Percentiles rank a stretch among this genome's conserved stretches.
phyloP scores from a whole-genome alignment of 257 asterid species.

The Craterostigma plantagineum region DNA sequence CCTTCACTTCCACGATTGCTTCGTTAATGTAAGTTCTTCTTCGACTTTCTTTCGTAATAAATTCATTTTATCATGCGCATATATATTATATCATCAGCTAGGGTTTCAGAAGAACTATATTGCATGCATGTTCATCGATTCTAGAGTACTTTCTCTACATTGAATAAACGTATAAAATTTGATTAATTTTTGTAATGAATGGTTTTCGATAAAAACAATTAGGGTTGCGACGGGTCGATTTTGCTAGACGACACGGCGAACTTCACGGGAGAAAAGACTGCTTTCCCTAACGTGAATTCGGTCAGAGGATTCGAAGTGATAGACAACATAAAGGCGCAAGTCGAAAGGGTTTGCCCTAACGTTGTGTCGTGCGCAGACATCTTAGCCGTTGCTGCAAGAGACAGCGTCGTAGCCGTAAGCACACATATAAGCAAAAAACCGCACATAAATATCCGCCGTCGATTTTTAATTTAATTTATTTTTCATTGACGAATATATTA shows the following conservation, averaged over 20 bases:
- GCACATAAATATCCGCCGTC: background rate
- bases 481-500: too few relatives aligned
- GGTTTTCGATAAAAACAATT: too few relatives aligned
- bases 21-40: constrained; percentile 1
- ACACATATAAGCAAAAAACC: background rate
- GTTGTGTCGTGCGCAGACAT: constrained; percentile 40
- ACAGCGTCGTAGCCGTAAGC: constrained; percentile 27
- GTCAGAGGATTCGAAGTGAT: constrained; percentile 28
- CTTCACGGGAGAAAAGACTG: constrained; percentile 29
- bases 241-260: constrained; percentile 25
- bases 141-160: too few relatives aligned
- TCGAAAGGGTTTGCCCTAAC: constrained; percentile 17
- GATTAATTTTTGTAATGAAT: too few relatives aligned
- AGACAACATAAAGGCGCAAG: constrained; percentile 22
- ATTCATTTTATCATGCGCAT: too few relatives aligned
- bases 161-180: too few relatives aligned
- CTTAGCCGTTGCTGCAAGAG: constrained; percentile 29
- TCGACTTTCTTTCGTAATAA: too few relatives aligned
- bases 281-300: constrained; percentile 23
- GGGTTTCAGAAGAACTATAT: too few relatives aligned
- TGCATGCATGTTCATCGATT: too few relatives aligned
- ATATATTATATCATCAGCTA: too few relatives aligned
- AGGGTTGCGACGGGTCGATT: constrained; percentile 44
- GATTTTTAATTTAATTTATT: too few relatives aligned
- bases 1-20: constrained; percentile 5